Evolutionary conservation across 208 protist genomes (phyloP), one percentile per base, ranked within the genome.

Genomic region (Blechomonas ayalai): DNA sequence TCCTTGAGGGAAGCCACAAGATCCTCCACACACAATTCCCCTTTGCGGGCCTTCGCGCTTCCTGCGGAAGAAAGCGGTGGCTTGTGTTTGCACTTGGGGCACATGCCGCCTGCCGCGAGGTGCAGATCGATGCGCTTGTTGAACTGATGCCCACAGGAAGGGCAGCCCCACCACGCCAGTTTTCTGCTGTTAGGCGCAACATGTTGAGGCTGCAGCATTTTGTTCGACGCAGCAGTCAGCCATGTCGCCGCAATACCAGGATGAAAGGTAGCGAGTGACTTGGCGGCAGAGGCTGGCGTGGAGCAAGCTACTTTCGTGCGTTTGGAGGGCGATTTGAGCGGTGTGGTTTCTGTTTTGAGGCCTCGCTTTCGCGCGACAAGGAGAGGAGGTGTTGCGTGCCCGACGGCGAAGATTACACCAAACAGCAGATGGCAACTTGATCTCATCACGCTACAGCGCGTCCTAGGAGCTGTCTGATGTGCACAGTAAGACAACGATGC

Each of bases 151-250:
- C 41, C 31, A 49, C 84, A 93, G 46, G 43, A 20, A 0, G 71
- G 64, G 34, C 84, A 93, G 20, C 62, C 40, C 81, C 84, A 93
- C 73, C 76, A 85, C 8, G 52, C 84, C n/a, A 87, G 67, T 32
- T 88, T 87, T 19, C 69, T 61, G 31, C 73, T 79, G 36, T 55
- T 56, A 1, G 77, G 74, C 15, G 62, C 27, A 22, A 93, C 77
- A 60, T 90, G 71, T 38, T 88, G 73, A 0, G 84, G 84, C 57
- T 86, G 84, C 32, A 90, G 45, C 48, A 90, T 58, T 40, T 87
- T 87, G 61, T 68, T 88, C n/a, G 76, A 82, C 3, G 72, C 72
- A 18, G 79, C 84, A 5, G 67, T 52, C 22, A 89, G 54, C 78
- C 80, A 93, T 8, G 58, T 69, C 7, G 48, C 29, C 13, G 84